phyloP scores from a whole-genome alignment of 2,329 filamentous ascomycete genomes.

The Botrytis sinoallii region DNA sequence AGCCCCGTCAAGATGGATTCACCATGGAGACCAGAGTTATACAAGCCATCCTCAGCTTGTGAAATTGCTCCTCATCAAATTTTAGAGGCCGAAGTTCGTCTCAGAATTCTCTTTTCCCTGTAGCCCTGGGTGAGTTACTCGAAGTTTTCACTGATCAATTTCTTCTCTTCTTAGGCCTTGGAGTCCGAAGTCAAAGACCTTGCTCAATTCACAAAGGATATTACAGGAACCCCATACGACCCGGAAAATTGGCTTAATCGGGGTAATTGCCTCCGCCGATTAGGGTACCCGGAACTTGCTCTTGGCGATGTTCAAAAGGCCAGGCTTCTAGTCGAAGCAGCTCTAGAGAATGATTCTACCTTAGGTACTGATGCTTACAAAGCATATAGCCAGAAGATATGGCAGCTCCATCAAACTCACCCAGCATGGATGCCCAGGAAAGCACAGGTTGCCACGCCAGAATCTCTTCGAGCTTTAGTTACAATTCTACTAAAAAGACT shows the following conservation, averaged over 20 bases:
- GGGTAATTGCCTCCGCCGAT: conserved; percentile 29
- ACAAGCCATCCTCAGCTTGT: conserved; percentile 30
- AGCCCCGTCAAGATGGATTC: conserved; percentile 22
- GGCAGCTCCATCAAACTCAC: conserved; percentile 30
- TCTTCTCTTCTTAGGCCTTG: conserved; percentile 24
- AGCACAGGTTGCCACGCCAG: conserved; percentile 27
- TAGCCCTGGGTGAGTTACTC: background rate
- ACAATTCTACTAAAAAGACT: conserved; percentile 29
- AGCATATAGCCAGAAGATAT: conserved; percentile 29
- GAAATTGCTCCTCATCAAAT: conserved; percentile 27
- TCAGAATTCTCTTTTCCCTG: conserved; percentile 12
- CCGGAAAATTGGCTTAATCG: conserved; percentile 34
- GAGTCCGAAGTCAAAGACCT: conserved; percentile 27
- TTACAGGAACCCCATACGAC: conserved; percentile 31
- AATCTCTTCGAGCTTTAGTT: conserved; percentile 25
- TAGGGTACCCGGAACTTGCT: conserved; percentile 37
- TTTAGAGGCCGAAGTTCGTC: conserved; percentile 29
- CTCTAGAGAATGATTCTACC: conserved; percentile 21
- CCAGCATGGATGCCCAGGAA: conserved; percentile 29
- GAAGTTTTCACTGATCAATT: conserved; percentile 21
- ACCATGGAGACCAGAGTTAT: conserved; percentile 27
- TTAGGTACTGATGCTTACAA: conserved; percentile 34
- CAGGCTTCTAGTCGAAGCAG: conserved; percentile 34
- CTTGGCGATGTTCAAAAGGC: conserved; percentile 38
- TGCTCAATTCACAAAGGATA: conserved; percentile 25